A percentile compares a stretch with the other conserved stretches of the same genome.
phyloP scores from a whole-genome alignment of 2,329 filamentous ascomycete species.

The Tolypocladium sp. region DNA sequence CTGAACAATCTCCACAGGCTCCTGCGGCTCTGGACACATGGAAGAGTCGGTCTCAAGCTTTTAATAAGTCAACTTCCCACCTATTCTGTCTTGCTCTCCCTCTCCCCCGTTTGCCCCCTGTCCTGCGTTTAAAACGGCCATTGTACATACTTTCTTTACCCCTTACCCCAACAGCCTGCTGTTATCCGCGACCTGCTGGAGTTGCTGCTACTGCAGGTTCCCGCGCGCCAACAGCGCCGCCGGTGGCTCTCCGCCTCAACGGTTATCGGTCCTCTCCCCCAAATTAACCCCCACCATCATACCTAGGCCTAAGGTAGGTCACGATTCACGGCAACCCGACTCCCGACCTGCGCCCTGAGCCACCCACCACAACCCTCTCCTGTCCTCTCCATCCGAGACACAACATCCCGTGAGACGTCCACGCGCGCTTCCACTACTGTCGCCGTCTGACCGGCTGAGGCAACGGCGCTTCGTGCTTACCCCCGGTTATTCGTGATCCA shows the following conservation, averaged over 20 bases:
- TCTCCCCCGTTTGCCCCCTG: no score
- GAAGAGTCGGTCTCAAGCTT: no score
- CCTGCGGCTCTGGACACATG: background rate
- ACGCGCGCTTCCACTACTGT: background rate
- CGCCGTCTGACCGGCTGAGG: background rate
- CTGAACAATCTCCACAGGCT: background rate
- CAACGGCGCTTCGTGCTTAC: background rate
- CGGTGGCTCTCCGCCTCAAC: background rate
- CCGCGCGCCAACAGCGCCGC: background rate
- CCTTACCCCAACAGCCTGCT: no score
- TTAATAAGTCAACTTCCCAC: no score
- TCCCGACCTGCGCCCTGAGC: background rate
- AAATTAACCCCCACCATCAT: background rate
- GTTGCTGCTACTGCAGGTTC: background rate
- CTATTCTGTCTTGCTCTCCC: no score
- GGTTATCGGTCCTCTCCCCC: background rate
- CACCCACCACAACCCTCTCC: background rate
- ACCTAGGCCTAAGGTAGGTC: no score
- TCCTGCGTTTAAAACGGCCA: background rate
- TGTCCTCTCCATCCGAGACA: background rate
- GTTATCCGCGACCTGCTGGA: background rate
- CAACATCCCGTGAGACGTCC: background rate
- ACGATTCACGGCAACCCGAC: background rate
- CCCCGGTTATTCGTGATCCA: background rate
- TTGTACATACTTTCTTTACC: background rate